Evolutionary conservation across 108 stramenopile species (phyloP).

Genomic region (Fistulifera solaris): DNA sequence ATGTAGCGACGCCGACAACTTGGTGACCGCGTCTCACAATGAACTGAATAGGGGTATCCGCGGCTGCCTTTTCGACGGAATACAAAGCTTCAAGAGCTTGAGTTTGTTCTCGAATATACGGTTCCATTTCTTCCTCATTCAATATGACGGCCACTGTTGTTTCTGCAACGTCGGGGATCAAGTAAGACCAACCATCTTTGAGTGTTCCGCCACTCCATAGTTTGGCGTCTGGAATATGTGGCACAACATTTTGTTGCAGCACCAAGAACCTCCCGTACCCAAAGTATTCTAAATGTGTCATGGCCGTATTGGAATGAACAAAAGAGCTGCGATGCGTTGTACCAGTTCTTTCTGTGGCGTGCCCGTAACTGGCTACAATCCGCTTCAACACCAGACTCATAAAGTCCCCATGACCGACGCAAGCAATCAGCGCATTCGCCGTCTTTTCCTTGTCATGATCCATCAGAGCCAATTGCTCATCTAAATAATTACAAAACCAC

Average conservation of each 20-base stretch:
- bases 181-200: constrained; percentile 68
- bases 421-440: neutral
- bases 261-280: constrained; percentile 58
- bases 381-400: constrained; percentile 64
- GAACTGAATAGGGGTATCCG: constrained; percentile 10
- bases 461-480: constrained; percentile 31
- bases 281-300: constrained; percentile 73
- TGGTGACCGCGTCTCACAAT: constrained; percentile 63
- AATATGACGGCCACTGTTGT: constrained; percentile 42
- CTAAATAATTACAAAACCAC: constrained; percentile 65
- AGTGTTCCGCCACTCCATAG: constrained; percentile 52
- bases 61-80: neutral
- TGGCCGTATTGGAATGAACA: constrained; percentile 70
- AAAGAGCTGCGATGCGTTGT: constrained; percentile 61
- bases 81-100: constrained; percentile 8
- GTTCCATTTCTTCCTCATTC: constrained; percentile 39
- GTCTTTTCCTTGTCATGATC: constrained; percentile 10
- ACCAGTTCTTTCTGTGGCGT: constrained; percentile 42
- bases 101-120: constrained; percentile 8
- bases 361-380: constrained; percentile 64
- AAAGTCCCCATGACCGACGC: constrained; percentile 70
- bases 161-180: constrained; percentile 47
- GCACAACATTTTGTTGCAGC: constrained; percentile 53
- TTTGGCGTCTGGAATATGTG: constrained; percentile 36
- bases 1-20: constrained; percentile 57